phyloP scores from a whole-genome alignment of 2,329 filamentous ascomycete genomes.

The Calonectria pseudoturangicola region DNA sequence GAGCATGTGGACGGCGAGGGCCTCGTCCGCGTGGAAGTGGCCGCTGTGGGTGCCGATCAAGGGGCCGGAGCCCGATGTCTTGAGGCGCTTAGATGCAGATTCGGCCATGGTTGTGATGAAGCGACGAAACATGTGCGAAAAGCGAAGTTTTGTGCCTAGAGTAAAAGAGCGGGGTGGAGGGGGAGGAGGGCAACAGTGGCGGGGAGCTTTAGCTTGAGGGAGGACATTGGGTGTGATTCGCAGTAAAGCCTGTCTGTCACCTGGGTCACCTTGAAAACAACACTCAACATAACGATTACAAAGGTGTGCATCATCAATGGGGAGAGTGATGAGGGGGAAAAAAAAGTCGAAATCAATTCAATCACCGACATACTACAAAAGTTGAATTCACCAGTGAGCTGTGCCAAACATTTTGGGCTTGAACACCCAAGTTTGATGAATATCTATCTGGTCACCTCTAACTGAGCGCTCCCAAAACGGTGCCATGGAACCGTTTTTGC shows the following conservation, averaged over 20 bases:
- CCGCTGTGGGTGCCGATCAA: conserved; percentile 97
- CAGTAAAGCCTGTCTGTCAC: too few relatives aligned
- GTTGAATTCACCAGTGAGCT: too few relatives aligned
- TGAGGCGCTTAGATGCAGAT: conserved; percentile 87
- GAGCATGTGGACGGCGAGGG: conserved; percentile 96
- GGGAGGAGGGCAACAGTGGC: not conserved
- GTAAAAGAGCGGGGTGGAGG: not conserved
- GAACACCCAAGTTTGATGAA: not conserved
- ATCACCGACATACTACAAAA: too few relatives aligned
- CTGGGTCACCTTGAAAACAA: too few relatives aligned
- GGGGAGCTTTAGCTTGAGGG: conserved; percentile 23
- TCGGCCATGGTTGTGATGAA: conserved; percentile 69
- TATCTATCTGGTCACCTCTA: not conserved
- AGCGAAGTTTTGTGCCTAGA: conserved; percentile 26
- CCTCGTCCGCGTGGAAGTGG: conserved; percentile 99
- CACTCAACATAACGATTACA: too few relatives aligned
- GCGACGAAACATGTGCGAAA: conserved; percentile 58
- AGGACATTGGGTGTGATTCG: too few relatives aligned
- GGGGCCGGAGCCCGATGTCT: conserved; percentile 77
- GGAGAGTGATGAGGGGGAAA: too few relatives aligned
- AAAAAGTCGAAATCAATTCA: too few relatives aligned
- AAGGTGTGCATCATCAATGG: too few relatives aligned
- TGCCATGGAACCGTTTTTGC: conserved; percentile 16
- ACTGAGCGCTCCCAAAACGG: conserved; percentile 4
- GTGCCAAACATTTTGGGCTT: too few relatives aligned